phyloP scores from a whole-genome alignment of 106 monocot species.

The Chionographis japonica region DNA sequence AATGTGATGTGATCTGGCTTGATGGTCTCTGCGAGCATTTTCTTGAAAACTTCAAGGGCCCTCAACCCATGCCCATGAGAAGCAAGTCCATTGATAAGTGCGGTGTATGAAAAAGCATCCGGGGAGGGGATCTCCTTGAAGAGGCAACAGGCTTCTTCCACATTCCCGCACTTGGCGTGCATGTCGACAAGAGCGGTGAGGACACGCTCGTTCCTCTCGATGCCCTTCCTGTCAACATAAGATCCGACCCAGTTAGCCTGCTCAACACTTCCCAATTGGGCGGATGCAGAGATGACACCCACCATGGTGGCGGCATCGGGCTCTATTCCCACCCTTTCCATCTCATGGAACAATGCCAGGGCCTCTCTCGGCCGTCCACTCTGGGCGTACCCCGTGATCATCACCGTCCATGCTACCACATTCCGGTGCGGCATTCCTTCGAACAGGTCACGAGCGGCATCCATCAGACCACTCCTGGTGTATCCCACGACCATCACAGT shows the following conservation, averaged over 20 bases:
- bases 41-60: slow-evolving; percentile 36
- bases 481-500: slow-evolving; percentile 41
- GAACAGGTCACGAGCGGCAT: slow-evolving; percentile 33
- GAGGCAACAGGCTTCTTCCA: slow-evolving; percentile 16
- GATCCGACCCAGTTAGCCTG: slow-evolving; percentile 32
- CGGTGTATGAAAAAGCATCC: slow-evolving; percentile 51
- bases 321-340: slow-evolving; percentile 29
- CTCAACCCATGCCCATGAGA: slow-evolving; percentile 38
- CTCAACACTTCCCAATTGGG: slow-evolving; percentile 32
- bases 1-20: slow-evolving; percentile 53
- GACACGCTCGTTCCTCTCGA: slow-evolving; percentile 51
- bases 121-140: slow-evolving; percentile 37
- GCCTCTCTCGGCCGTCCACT: slow-evolving; percentile 35
- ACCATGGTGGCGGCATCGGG: slow-evolving; percentile 45
- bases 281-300: slow-evolving; percentile 41
- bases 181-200: slow-evolving; percentile 58
- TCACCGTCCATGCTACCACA: slow-evolving; percentile 44
- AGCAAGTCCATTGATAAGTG: slow-evolving; percentile 54
- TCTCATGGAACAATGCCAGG: slow-evolving; percentile 29
- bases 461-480: slow-evolving; percentile 27
- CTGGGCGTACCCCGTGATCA: slow-evolving; percentile 54
- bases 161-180: slow-evolving; percentile 65
- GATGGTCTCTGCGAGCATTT: slow-evolving; percentile 30
- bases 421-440: slow-evolving; percentile 42
- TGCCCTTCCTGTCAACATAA: slow-evolving; percentile 26